A percentile compares a stretch with the other conserved stretches of the same genome.
Conservation (phyloP, 2,329 filamentous ascomycete species). For the Dothidotthia symphoricarpi region DNA sequence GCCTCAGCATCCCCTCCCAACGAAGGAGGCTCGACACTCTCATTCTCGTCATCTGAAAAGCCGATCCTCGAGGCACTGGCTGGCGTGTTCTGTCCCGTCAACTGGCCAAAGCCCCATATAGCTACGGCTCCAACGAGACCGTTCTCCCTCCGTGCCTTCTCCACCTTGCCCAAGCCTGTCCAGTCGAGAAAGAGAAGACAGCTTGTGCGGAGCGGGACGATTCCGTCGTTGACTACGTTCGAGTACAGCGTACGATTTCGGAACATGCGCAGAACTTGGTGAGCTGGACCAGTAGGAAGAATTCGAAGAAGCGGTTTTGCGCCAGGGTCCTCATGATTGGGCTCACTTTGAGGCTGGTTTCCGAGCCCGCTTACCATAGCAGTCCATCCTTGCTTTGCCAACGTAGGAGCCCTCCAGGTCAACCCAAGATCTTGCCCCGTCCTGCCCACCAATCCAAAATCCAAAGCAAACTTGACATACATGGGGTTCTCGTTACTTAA, state of each 20-base stretch:
- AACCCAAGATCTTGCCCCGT: conserved; percentile 93
- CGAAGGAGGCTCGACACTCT: conserved; percentile 29
- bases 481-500: conserved; percentile 96
- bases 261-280: conserved; percentile 82
- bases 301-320: conserved; percentile 88
- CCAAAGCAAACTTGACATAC: conserved; percentile 94
- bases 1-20: conserved; percentile 45
- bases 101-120: conserved; percentile 90
- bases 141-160: conserved; percentile 89
- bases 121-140: conserved; percentile 90
- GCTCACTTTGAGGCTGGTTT: conserved; percentile 56
- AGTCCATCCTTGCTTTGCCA: conserved; percentile 83
- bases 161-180: conserved; percentile 88
- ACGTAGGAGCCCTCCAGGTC: conserved; percentile 86
- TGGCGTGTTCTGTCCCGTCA: conserved; percentile 67
- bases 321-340: conserved; percentile 65
- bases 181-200: conserved; percentile 96
- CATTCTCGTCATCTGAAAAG: conserved; percentile 31
- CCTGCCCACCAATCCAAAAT: conserved; percentile 93
- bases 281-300: conserved; percentile 85
- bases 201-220: conserved; percentile 90
- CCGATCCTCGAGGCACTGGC: conserved; percentile 54
- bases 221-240: conserved; percentile 96
- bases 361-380: conserved; percentile 81
- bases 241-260: conserved; percentile 90